Base-by-base conservation (phyloP, 1,284 basidiomycete species). In the Inonotus obliquus region DNA sequence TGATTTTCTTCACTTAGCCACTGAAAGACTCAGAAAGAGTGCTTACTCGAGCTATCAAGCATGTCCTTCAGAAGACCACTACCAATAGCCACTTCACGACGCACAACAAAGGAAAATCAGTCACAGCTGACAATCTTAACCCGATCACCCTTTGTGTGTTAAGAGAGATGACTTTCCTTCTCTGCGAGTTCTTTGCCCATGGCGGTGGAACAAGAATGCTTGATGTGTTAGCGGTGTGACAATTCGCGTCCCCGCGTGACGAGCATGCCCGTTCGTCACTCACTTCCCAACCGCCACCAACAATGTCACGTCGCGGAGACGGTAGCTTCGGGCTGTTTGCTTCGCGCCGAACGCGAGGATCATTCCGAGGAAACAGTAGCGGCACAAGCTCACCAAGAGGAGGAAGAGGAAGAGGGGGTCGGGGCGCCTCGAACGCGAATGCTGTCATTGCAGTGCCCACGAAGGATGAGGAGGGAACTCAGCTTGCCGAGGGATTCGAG, bases 401-500 rank as follows among this genome's bases (percentile, higher is more conserved):
- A 56, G 76, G 77, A 23, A 71, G 83, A 68, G 85, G 86, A 62
- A 75, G 87, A 57, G 86, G 86, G 49, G 73, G 83, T 53, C 76
- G 78, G 53, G 75, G 77, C 37, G 75, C 76, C 53, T 69, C 72
- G 7, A 67, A 71, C 11, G 70, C 75, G 62, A 66, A 69, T 41
- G 74, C 74, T 27, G 77, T 77, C 49, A 76, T 77, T 44, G 73
- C 79, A 25, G 81, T 79, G 13, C 85, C 86, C 1, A 80, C 82
- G 68, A 81, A 92, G 67, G 91, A 92, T 69, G 92, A 96, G 62
- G 94, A 96, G 67, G 94, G 92, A 2, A 92, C 91, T 0, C 85
- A 87, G 53, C 80, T 89, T 4, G 87, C 85, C 11, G 94, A 96
- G 69, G 79, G 84, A 66, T 94, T 96, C 69, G 94, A 96, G 70